Conservation (phyloP, 805 yeast species). For the Starmerella bombi region DNA sequence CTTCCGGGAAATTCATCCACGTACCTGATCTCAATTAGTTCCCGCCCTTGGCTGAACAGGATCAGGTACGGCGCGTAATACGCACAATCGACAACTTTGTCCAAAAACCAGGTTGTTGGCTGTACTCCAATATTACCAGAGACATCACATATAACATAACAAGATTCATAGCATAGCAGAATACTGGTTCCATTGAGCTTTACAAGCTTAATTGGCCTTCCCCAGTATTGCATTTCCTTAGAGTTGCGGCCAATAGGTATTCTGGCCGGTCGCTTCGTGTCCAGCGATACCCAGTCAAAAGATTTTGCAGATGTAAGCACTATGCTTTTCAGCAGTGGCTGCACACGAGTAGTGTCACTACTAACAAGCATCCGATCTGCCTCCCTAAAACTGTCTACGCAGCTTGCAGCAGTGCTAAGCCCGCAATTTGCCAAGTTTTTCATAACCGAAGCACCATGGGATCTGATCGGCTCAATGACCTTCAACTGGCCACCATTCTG, state of each 20-base stretch:
- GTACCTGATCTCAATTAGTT: constrained; percentile 57
- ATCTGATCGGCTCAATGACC: constrained; percentile 43
- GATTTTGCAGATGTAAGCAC: constrained; percentile 50
- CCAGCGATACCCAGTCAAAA: constrained; percentile 49
- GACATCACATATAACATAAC: constrained; percentile 52
- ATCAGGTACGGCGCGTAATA: constrained; percentile 34
- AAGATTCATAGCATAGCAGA: constrained; percentile 54
- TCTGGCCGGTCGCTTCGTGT: constrained; percentile 41
- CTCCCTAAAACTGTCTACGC: constrained; percentile 33
- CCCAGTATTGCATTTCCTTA: constrained; percentile 23
- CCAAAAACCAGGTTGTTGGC: constrained; percentile 32
- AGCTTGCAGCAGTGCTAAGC: constrained; percentile 10
- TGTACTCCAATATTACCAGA: constrained; percentile 31
- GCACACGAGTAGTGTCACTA: constrained; percentile 46
- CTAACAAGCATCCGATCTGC: constrained; percentile 38
- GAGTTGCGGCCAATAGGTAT: constrained; percentile 32
- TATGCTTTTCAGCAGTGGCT: constrained; percentile 51
- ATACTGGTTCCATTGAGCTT: constrained; percentile 42
- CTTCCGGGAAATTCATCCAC: constrained; percentile 27
- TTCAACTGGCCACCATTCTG: constrained; percentile 47
- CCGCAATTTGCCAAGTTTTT: constrained; percentile 10
- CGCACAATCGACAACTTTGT: constrained; percentile 27
- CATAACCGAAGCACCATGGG: constrained; percentile 17
- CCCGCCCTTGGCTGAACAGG: constrained; percentile 40
- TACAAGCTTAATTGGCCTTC: constrained; percentile 35